Percentiles rank a stretch among this genome's conserved stretches.
phyloP scores from a whole-genome alignment of 164 flowering plant species.

The Platanus orientalis region DNA sequence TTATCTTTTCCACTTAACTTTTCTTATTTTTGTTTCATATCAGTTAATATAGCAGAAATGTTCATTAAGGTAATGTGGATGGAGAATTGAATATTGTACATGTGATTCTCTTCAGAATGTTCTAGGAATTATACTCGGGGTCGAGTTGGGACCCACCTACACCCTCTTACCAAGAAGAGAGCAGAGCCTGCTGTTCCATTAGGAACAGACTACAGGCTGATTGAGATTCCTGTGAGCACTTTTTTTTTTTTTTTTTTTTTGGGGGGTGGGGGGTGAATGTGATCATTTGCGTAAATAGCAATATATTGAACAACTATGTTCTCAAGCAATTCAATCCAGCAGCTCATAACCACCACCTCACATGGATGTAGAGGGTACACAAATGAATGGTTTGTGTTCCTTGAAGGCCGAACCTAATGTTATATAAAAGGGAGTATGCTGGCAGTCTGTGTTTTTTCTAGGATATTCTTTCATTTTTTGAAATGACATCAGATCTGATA shows the following conservation, averaged over 20 bases:
- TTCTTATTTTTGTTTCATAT: too few relatives aligned
- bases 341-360: slow-evolving; percentile 84
- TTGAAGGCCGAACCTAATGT: too few relatives aligned
- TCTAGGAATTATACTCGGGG: slow-evolving; percentile 88
- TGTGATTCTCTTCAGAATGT: slow-evolving; percentile 54
- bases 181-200: slow-evolving; percentile 92
- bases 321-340: slow-evolving; percentile 19
- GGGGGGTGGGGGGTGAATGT: too few relatives aligned
- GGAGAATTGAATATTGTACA: neutral
- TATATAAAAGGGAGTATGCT: too few relatives aligned
- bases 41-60: too few relatives aligned
- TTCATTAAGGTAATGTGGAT: too few relatives aligned
- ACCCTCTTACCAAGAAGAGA: slow-evolving; percentile 88
- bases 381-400: slow-evolving; percentile 91
- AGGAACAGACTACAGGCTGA: slow-evolving; percentile 82
- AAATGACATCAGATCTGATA: too few relatives aligned
- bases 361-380: slow-evolving; percentile 81
- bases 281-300: slow-evolving; percentile 84
- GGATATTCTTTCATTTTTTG: too few relatives aligned
- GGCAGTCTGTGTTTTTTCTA: too few relatives aligned
- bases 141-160: slow-evolving; percentile 83
- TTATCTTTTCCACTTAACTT: too few relatives aligned
- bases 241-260: too few relatives aligned
- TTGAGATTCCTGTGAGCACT: slow-evolving; percentile 89
- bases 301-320: neutral